Percentiles rank a stretch among this genome's conserved stretches.
phyloP scores from a whole-genome alignment of 164 flowering plant genomes.

The Buxus sempervirens region DNA sequence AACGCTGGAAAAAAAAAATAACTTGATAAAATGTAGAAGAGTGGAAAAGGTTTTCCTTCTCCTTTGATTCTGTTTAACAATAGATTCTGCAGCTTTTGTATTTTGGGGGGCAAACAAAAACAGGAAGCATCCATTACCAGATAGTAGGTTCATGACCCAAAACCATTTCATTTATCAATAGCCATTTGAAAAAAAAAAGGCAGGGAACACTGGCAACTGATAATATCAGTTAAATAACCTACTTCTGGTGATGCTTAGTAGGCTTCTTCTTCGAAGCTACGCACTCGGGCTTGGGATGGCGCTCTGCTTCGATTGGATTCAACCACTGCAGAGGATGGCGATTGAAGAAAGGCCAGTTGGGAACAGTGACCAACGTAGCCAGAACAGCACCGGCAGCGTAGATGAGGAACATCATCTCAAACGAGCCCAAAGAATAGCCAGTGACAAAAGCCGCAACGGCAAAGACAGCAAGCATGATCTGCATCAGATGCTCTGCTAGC shows the following conservation, averaged over 20 bases:
- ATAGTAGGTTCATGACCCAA: background rate
- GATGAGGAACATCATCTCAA: slow-evolving; percentile 60
- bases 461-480: slow-evolving; percentile 58
- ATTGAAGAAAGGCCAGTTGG: slow-evolving; percentile 92
- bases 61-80: background rate
- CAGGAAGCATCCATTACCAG: background rate
- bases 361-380: slow-evolving; percentile 68
- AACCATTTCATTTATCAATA: background rate
- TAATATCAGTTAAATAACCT: slow-evolving; percentile 23
- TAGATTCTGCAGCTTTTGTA: background rate
- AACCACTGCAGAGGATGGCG: slow-evolving; percentile 83
- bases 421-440: slow-evolving; percentile 64
- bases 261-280: slow-evolving; percentile 52
- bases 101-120: background rate
- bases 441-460: slow-evolving; percentile 55
- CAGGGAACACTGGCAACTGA: background rate
- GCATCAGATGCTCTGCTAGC: slow-evolving; percentile 87
- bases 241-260: slow-evolving; percentile 46
- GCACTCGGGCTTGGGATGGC: slow-evolving; percentile 65
- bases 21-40: background rate
- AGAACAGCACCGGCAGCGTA: slow-evolving; percentile 74
- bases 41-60: background rate
- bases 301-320: slow-evolving; percentile 71
- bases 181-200: background rate
- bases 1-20: background rate